phyloP scores from a whole-genome alignment of 177 flowering plant genomes.

The Tripterygium wilfordii region DNA sequence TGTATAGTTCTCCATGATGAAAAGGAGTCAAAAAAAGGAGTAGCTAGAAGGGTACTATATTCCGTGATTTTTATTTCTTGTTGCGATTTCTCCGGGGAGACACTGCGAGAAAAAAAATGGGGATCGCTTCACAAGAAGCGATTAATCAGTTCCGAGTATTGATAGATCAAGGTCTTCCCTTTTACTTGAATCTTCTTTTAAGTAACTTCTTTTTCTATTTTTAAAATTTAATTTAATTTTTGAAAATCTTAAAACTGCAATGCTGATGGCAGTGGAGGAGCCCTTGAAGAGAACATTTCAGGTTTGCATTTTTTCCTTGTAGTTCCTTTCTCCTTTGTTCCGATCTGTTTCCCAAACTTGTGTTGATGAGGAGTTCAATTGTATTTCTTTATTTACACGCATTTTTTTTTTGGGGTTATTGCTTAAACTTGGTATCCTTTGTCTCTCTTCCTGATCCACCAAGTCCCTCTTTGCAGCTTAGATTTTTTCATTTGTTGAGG shows the following conservation, averaged over 20 bases:
- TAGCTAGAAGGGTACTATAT: no score
- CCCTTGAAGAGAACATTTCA: slow-evolving; percentile 42
- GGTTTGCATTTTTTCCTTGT: slow-evolving; percentile 23
- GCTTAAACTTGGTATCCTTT: no score
- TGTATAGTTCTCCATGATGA: no score
- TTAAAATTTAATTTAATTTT: neutral
- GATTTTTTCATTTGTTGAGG: no score
- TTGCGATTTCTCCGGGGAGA: no score
- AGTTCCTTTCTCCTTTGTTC: slow-evolving; percentile 2
- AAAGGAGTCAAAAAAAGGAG: no score
- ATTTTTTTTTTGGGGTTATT: no score
- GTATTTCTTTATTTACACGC: no score
- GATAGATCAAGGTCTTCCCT: slow-evolving; percentile 38
- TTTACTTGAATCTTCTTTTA: neutral
- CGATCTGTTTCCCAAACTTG: slow-evolving; percentile 4
- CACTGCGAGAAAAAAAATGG: slow-evolving; percentile 39
- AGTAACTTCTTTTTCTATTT: neutral
- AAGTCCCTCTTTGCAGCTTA: no score
- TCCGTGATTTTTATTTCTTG: no score
- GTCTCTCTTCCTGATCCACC: no score
- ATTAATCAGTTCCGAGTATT: slow-evolving; percentile 35
- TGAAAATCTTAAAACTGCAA: neutral
- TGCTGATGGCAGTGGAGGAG: slow-evolving; percentile 45
- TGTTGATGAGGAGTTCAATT: no score
- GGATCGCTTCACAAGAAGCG: slow-evolving; percentile 37